These are phyloP conservation scores for Micractinium conductrix DNA, from an alignment of 139 green algal species.

Conservation along the genomic window DNA sequence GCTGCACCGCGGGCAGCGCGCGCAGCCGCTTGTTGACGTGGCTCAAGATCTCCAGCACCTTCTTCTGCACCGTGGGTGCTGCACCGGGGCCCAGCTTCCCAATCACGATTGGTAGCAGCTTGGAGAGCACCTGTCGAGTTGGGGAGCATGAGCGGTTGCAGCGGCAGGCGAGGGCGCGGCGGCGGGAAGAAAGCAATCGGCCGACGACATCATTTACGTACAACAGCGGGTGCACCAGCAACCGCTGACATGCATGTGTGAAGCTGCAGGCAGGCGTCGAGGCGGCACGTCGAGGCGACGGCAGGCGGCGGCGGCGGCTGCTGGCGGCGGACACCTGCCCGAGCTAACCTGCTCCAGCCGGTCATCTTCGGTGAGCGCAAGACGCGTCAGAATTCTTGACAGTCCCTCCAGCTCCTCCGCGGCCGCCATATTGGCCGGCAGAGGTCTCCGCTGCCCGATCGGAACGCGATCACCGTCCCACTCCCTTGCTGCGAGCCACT, in stretches of 20 bases:
- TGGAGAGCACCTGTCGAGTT: slow-evolving; percentile 63
- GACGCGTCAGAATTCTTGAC: slow-evolving; percentile 76
- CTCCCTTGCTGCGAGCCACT: too few relatives aligned
- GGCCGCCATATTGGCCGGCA: too few relatives aligned
- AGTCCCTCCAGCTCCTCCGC: slow-evolving; percentile 72
- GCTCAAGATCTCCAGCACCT: slow-evolving; percentile 84
- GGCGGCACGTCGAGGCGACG: neutral
- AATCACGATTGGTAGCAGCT: slow-evolving; percentile 82
- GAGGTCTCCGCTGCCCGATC: too few relatives aligned
- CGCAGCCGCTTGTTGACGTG: slow-evolving; percentile 94
- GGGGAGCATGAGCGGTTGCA: too few relatives aligned
- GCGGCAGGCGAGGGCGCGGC: too few relatives aligned
- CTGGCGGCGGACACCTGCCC: neutral
- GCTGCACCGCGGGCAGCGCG: slow-evolving; percentile 54
- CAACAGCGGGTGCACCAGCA: neutral
- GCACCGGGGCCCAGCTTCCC: slow-evolving; percentile 31
- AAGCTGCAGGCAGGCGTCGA: neutral
- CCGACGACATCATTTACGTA: neutral
- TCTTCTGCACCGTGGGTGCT: slow-evolving; percentile 25
- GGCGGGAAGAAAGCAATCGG: neutral
- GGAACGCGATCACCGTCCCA: too few relatives aligned
- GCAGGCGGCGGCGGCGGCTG: neutral
- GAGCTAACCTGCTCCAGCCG: slow-evolving; percentile 72
- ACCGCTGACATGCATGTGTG: neutral
- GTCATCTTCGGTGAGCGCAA: slow-evolving; percentile 86